phyloP scores from a whole-genome alignment of 2,329 filamentous ascomycete species.

The Cordyceps tenuipes region DNA sequence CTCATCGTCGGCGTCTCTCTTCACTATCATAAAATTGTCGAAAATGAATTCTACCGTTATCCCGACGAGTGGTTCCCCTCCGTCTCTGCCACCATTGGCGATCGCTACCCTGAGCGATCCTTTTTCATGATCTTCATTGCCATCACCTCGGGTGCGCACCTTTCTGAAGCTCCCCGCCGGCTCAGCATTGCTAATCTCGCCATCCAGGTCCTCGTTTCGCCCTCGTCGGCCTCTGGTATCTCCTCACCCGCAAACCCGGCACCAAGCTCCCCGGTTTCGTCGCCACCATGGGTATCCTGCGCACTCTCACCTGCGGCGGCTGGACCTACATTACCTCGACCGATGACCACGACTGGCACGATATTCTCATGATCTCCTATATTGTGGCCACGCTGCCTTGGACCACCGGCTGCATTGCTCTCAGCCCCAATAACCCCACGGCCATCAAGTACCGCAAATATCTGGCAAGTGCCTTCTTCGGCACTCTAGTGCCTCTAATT shows the following conservation, averaged over 20 bases:
- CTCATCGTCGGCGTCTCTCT: constrained; percentile 71
- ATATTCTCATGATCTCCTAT: constrained; percentile 99
- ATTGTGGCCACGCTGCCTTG: constrained; percentile 89
- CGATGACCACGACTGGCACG: constrained; percentile 97
- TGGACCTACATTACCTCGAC: constrained; percentile 99
- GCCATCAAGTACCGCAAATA: constrained; percentile 87
- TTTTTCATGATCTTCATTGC: constrained; percentile 98
- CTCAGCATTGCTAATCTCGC: neutral
- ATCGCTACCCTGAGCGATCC: constrained; percentile 91
- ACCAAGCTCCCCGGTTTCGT: constrained; percentile 73
- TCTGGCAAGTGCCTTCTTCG: constrained; percentile 77
- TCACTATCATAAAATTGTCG: constrained; percentile 94
- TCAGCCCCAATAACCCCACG: constrained; percentile 75
- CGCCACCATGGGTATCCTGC: constrained; percentile 69
- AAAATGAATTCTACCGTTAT: constrained; percentile 94
- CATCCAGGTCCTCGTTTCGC: constrained; percentile 73
- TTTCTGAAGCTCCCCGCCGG: neutral
- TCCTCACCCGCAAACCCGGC: constrained; percentile 71
- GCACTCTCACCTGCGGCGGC: constrained; percentile 88
- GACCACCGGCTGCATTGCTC: constrained; percentile 81
- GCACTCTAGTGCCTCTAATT: constrained; percentile 77
- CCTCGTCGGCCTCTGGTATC: constrained; percentile 85
- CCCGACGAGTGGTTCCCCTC: constrained; percentile 96
- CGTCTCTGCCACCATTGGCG: constrained; percentile 92
- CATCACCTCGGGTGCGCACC: constrained; percentile 70